Evolutionary conservation across 2,329 filamentous ascomycete genomes (phyloP).

Genomic region (Phaeophleospora eucalypticola): DNA sequence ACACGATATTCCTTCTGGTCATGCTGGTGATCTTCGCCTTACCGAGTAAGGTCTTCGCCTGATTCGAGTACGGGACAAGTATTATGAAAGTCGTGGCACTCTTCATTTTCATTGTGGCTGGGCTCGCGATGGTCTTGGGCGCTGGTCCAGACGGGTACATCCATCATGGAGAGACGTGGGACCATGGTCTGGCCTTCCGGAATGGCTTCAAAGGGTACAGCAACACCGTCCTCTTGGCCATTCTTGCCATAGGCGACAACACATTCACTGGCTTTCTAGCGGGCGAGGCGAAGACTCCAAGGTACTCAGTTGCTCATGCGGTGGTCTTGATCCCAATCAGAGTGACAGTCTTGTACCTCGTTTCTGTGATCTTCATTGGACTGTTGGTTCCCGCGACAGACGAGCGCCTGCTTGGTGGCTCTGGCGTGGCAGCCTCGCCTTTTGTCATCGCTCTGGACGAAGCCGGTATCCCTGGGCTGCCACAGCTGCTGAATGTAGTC

Average conservation of each 20-base stretch:
- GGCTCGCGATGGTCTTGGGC: slow-evolving; percentile 56
- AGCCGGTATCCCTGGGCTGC: slow-evolving; percentile 56
- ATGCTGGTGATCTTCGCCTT: slow-evolving; percentile 44
- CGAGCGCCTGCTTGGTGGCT: slow-evolving; percentile 20
- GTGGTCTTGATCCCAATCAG: slow-evolving; percentile 40
- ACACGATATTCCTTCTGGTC: slow-evolving; percentile 70
- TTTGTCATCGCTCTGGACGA: slow-evolving; percentile 62
- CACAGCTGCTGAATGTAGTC: slow-evolving; percentile 61
- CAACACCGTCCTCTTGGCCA: slow-evolving; percentile 40
- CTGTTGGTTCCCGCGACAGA: slow-evolving; percentile 22
- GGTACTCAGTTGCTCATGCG: slow-evolving; percentile 39
- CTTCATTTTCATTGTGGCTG: slow-evolving; percentile 37
- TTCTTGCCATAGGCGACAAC: slow-evolving; percentile 19
- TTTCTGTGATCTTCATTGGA: slow-evolving; percentile 29
- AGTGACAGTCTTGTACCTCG: slow-evolving; percentile 38
- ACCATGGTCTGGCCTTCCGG: slow-evolving; percentile 29
- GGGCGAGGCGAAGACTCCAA: slow-evolving; percentile 39
- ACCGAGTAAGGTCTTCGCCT: slow-evolving; percentile 34
- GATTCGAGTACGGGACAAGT: slow-evolving; percentile 26
- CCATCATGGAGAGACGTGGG: slow-evolving; percentile 40
- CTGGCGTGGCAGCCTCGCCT: slow-evolving; percentile 45
- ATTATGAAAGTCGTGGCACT: slow-evolving; percentile 32
- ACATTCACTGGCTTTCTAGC: slow-evolving; percentile 47
- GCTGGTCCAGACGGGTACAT: slow-evolving; percentile 57
- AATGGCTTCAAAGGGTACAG: slow-evolving; percentile 61